Evolutionary conservation across 2,329 filamentous ascomycete species (phyloP).

Genomic region (Pseudocercospora vitis): DNA sequence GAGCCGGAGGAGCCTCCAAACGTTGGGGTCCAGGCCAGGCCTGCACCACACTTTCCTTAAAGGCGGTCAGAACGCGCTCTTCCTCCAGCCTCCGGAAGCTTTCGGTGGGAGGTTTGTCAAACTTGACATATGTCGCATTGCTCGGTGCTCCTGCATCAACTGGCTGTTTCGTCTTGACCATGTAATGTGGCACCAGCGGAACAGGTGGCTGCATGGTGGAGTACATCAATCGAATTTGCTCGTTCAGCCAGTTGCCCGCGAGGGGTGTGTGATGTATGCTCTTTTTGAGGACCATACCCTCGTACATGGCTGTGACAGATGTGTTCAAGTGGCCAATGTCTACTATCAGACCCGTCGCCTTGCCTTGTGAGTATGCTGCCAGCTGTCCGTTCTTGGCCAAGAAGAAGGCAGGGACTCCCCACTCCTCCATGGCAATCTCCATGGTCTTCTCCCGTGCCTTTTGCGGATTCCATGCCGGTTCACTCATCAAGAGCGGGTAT

Average conservation of each 20-base stretch:
- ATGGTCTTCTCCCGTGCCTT: conserved; percentile 92
- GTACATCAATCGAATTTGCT: conserved; percentile 82
- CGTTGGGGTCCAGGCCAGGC: conserved; percentile 81
- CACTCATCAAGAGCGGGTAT: conserved; percentile 88
- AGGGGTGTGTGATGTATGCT: conserved; percentile 76
- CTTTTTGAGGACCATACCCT: conserved; percentile 91
- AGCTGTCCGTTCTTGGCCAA: conserved; percentile 85
- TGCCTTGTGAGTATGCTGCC: conserved; percentile 87
- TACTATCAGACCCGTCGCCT: conserved; percentile 87
- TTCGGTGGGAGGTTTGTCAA: conserved; percentile 59
- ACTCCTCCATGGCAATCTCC: conserved; percentile 95
- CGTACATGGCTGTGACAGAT: conserved; percentile 86
- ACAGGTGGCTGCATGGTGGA: conserved; percentile 66
- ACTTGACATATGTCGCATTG: conserved; percentile 72
- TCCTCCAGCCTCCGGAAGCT: conserved; percentile 84
- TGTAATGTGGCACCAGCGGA: conserved; percentile 78
- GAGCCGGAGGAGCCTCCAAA: conserved; percentile 49
- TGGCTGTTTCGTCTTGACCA: conserved; percentile 80
- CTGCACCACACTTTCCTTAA: conserved; percentile 96
- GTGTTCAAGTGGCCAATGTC: conserved; percentile 88
- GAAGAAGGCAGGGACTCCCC: conserved; percentile 94
- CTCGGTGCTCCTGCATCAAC: conserved; percentile 83
- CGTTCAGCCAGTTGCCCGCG: conserved; percentile 85
- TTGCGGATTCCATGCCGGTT: conserved; percentile 85
- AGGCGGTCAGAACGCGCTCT: conserved; percentile 89